Base-by-base conservation (phyloP, 163 green algal species). In the Prototheca cutis region DNA sequence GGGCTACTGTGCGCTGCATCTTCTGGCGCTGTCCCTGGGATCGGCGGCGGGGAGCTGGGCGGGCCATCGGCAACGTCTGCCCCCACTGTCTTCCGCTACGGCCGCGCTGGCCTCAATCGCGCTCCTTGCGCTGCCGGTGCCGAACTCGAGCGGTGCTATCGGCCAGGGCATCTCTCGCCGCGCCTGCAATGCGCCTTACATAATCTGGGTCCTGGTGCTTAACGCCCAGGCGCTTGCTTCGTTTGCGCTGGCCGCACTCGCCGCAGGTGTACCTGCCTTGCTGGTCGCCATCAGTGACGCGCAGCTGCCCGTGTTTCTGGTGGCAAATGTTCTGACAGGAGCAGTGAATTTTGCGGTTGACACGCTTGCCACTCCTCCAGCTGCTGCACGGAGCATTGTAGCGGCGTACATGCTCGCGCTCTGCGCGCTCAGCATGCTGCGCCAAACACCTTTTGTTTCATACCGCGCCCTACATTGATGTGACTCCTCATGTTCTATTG, bases 121-220 rank as follows among this genome's bases (percentile, higher is more conserved):
- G n/a, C n/a, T n/a, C n/a, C n/a, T 48, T 53, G 15, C 10, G 56
- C 19, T n/a, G 7, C n/a, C n/a, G n/a, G n/a, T n/a, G n/a, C n/a
- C n/a, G n/a, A n/a, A n/a, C n/a, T n/a, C n/a, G n/a, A n/a, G n/a
- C n/a, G n/a, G n/a, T n/a, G n/a, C n/a, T n/a, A n/a, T n/a, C n/a
- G n/a, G n/a, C 29, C 55, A 87, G 56, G 57, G 68, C 10, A 56
- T 79, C 7, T 82, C 72, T 1, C 61, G 78, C 32, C 79, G 85
- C 23, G 68, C 76, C 24, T 88, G 76, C 75, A 95, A 95, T 58
- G 63, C 73, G 2, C 48, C 80, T 2, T 95, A 90, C 61, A 71
- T 93, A 8, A 21, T 88, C 56, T 93, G 83, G 84, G 72, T 82
- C 34, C 53, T 75, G 23, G 76, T 78, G 3, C 63, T 84, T 31